Base-by-base conservation (phyloP, 31 red algal species). In the Bonnemaisonia californica region DNA sequence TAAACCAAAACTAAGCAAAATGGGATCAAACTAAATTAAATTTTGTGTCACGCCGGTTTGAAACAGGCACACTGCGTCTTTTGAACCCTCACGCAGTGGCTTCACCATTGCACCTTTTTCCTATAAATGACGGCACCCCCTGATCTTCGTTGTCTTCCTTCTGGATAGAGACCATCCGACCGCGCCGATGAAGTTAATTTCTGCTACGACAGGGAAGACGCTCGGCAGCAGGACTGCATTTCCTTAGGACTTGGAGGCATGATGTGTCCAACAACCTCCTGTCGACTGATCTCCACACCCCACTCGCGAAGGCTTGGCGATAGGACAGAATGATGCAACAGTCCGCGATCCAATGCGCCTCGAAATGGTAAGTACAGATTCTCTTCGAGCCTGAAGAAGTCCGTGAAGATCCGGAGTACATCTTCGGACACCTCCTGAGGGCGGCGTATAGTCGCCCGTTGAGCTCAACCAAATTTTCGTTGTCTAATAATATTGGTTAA, bases 351-450 rank as follows among this genome's bases (percentile, higher is more conserved):
- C 45, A 51, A 11, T 51, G 9, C 45, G 45, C 16, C 16, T 51
- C 45, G 45, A 16, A 51, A 11, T n/a, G n/a, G 16, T 51, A 16
- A 51, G 45, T 51, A 51, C 7, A 16, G 7, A 11, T 7, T 11
- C 45, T 16, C 45, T 7, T 51, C 45, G 7, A 11, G 7, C 45
- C 45, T 33, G 5, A 68, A 21, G n/a, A 55, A 58, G 83, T 78
- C 83, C 2, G 58, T 87, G 83, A 87, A 51, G 83, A 78, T 87
- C 83, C 83, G 83, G 66, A 87, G 83, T 62, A 51, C 56, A 87
- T 87, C 83, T 87, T 87, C 83, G 83, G 83, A 87, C 83, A 87
- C 83, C 83, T 87, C 62, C 72, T 47, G 83, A 87, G 83, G 63
- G 83, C 54, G 39, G 16, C 33, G 16, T 11, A 51, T 51, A 11